Conservation (phyloP, 768 basidiomycete species). For the Lactifluus hygrophoroides region DNA sequence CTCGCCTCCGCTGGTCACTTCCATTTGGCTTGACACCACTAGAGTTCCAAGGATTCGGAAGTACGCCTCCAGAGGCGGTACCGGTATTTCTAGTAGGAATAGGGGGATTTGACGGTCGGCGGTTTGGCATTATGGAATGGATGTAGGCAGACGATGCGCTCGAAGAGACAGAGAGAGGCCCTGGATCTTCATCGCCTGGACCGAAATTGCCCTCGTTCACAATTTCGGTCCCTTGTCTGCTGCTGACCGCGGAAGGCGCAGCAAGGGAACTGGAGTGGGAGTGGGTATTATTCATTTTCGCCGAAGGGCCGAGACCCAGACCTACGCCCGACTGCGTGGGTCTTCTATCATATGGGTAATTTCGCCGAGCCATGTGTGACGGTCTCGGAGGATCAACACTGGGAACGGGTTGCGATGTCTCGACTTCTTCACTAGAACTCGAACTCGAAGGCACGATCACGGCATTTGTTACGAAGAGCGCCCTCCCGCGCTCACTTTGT, state of each 20-base stretch:
- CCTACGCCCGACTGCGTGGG: conserved; percentile 7
- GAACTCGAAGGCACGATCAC: conserved; percentile 16
- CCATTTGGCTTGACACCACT: neutral
- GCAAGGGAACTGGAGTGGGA: neutral
- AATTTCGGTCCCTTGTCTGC: neutral
- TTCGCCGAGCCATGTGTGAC: neutral
- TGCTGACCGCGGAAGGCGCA: neutral
- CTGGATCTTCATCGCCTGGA: neutral
- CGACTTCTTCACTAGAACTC: conserved; percentile 13
- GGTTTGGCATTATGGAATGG: conserved; percentile 7
- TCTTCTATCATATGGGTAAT: neutral
- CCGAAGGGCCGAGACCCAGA: neutral
- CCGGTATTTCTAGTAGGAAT: neutral
- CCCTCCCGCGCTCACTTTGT: conserved; percentile 13
- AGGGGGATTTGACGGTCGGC: neutral
- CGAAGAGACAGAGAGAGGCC: neutral
- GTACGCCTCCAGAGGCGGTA: neutral
- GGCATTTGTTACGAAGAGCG: conserved; percentile 16
- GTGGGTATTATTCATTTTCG: neutral
- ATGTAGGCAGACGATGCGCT: conserved; percentile 6
- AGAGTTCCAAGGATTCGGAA: conserved; percentile 15
- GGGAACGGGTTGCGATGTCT: neutral
- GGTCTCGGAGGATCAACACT: neutral
- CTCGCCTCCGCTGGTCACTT: conserved; percentile 13
- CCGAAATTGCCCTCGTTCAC: conserved; percentile 3